Evolutionary conservation across 2,329 filamentous ascomycete species (phyloP), one percentile per base, ranked within the genome.

Genomic region (Fusarium zealandicum): DNA sequence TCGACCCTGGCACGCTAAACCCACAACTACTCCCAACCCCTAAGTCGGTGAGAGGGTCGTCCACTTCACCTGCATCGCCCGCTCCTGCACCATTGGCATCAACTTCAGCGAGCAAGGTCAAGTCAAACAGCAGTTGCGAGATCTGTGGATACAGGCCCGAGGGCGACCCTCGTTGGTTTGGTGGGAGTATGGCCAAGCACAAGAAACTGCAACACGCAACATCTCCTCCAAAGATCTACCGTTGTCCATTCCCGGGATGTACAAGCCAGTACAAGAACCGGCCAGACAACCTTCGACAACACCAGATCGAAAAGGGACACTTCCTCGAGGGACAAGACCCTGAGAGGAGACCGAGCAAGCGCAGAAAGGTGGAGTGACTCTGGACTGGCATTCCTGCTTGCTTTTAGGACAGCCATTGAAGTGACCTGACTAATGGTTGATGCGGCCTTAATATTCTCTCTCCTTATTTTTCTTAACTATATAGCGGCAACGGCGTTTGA

Each of bases 131-230:
- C 42, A 74, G 74, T 57, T 84, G 82, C 62, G 76, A 79, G 17
- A 70, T 82, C 14, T 85, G 82, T 55, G 80, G 78, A 3, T 84
- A 84, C 69, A 75, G 80, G 9, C 82, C 82, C 1, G 82, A 80
- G 57, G 82, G 82, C 4, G 76, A 82, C 41, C 81, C 82, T n/a
- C 76, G 79, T 52, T 84, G 82, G 82, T 84, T 84, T 65, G 78
- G 78, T 37, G 81, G 81, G 6, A 83, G 80, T 66, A 82, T 85
- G 81, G 77, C 80, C 41, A 85, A 84, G 68, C 82, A 85, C 66
- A 82, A 75, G 72, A 82, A 80, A 66, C 71, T 80, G 53, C 78
- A 82, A 68, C 82, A 85, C 69, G 78, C 79, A 42, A 71, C 71
- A 11, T 75, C 72, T 3, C 79, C 79, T 30, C 78, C 80, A 7